Conservation (phyloP, 305 asterid genomes). For the Solanum hybrid region DNA sequence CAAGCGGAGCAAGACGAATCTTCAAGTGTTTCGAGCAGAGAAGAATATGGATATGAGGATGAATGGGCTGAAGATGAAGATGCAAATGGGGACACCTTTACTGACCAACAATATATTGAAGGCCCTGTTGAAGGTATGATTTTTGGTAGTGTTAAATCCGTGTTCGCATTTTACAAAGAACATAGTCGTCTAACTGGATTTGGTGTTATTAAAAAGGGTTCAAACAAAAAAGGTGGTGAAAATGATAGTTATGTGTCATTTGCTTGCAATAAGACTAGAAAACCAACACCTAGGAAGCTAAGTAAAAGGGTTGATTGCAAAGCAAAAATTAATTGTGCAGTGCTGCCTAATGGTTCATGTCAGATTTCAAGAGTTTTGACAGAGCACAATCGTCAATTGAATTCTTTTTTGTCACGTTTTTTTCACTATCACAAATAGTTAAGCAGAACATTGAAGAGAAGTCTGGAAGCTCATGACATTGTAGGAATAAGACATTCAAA, state of each 20-base stretch:
- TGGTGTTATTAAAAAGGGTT: not conserved
- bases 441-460: not conserved
- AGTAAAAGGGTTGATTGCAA: not conserved
- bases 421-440: not conserved
- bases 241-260: not conserved
- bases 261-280: not conserved
- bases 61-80: not conserved
- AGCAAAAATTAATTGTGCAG: not conserved
- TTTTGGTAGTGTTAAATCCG: not conserved
- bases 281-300: not conserved
- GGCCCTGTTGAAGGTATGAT: not conserved
- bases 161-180: not conserved
- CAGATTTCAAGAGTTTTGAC: not conserved
- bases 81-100: not conserved
- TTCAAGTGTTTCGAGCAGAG: not conserved
- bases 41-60: not conserved
- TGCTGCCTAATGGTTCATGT: not conserved
- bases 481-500: not conserved
- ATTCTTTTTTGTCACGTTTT: not conserved
- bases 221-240: not conserved
- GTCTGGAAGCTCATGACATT: not conserved
- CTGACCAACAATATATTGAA: not conserved
- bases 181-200: not conserved
- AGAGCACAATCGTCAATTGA: not conserved
- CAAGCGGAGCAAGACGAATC: not conserved